A percentile compares a stretch with the other conserved stretches of the same genome.
These are phyloP conservation scores for Endoconidiophora polonica DNA, from an alignment of 2,329 filamentous ascomycete species.

Conservation along the genomic window DNA sequence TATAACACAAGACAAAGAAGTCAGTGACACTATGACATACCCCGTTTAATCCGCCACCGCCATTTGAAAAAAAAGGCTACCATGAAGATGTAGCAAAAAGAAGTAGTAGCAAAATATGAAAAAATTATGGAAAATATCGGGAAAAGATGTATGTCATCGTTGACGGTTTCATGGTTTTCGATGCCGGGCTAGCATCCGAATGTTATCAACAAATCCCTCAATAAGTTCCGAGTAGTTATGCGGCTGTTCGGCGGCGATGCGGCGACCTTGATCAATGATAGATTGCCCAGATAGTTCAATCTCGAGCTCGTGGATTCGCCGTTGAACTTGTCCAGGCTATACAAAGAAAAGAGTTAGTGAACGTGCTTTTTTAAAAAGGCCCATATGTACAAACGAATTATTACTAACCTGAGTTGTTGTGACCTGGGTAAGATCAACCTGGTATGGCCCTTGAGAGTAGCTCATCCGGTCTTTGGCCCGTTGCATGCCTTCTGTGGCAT, in stretches of 20 bases:
- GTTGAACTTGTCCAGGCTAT: slow-evolving; percentile 20
- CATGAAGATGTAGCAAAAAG: neutral
- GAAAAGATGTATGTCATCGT: neutral
- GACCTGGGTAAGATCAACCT: slow-evolving; percentile 88
- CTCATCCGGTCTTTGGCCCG: slow-evolving; percentile 81
- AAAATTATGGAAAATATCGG: neutral
- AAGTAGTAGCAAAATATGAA: neutral
- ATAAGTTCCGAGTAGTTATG: slow-evolving; percentile 48
- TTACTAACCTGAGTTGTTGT: slow-evolving; percentile 31
- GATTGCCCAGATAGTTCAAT: slow-evolving; percentile 51
- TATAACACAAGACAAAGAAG: neutral
- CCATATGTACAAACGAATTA: neutral
- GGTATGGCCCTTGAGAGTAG: slow-evolving; percentile 75
- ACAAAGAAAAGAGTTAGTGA: neutral
- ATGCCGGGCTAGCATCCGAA: slow-evolving; percentile 39
- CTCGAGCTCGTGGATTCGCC: slow-evolving; percentile 53
- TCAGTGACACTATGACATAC: neutral
- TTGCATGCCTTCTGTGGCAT: slow-evolving; percentile 18
- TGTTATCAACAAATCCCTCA: slow-evolving; percentile 59
- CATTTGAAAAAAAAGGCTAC: neutral
- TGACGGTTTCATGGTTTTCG: slow-evolving; percentile 19
- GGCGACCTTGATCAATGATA: slow-evolving; percentile 49
- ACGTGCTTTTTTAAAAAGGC: neutral
- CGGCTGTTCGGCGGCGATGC: slow-evolving; percentile 32
- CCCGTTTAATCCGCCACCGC: neutral